Evolutionary conservation across 2,329 filamentous ascomycete genomes (phyloP).

Genomic region (Ophiostoma triangulosporum): DNA sequence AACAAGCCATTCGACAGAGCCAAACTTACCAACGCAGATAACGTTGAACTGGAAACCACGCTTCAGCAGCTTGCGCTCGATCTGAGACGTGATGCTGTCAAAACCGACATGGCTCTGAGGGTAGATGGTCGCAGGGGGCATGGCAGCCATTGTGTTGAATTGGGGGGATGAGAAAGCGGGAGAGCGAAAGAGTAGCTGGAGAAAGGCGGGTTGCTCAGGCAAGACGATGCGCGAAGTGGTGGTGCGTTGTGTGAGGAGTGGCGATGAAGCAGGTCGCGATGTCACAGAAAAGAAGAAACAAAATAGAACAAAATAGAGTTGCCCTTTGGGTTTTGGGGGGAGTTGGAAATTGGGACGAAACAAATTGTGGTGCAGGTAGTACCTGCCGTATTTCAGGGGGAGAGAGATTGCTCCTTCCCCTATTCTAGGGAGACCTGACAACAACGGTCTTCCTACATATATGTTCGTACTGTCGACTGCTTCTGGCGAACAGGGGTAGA

Average conservation of each 20-base stretch:
- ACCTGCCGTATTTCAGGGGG: constrained; percentile 9
- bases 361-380: constrained; percentile 9
- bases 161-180: not conserved
- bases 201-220: not conserved
- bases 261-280: constrained; percentile 7
- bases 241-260: not conserved
- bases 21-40: constrained; percentile 86
- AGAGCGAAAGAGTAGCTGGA: not conserved
- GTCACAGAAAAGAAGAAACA: constrained; percentile 6
- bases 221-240: not conserved
- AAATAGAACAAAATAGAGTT: constrained; percentile 7
- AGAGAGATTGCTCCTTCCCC: constrained; percentile 10
- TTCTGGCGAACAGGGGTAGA: constrained; percentile 11
- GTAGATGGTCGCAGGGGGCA: constrained; percentile 61
- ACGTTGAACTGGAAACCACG: constrained; percentile 97
- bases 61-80: constrained; percentile 98
- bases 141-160: constrained; percentile 36
- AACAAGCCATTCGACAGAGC: not conserved
- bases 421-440: constrained; percentile 7
- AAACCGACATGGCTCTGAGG: constrained; percentile 99
- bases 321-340: constrained; percentile 4
- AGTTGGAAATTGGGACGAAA: constrained; percentile 11
- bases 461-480: not conserved
- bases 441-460: not conserved
- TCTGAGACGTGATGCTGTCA: constrained; percentile 98